phyloP scores from a whole-genome alignment of 352 stramenopile genomes.

The Phytophthora lateralis region DNA sequence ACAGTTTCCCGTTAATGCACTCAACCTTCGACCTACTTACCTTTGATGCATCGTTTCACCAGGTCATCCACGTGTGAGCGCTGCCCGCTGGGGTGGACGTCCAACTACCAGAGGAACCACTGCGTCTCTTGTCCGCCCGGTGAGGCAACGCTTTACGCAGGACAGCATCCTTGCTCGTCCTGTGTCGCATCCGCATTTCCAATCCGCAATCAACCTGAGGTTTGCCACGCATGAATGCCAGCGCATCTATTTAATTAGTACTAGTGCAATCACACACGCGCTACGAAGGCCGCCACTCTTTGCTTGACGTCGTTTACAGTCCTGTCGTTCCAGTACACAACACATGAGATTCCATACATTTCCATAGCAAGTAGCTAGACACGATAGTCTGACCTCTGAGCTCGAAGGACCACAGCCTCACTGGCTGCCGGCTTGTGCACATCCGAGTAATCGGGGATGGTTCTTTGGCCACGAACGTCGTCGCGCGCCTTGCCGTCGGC shows the following conservation, averaged over 20 bases:
- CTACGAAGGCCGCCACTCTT: slow-evolving; percentile 40
- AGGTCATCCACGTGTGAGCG: slow-evolving; percentile 49
- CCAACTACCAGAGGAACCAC: slow-evolving; percentile 58
- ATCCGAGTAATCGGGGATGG: slow-evolving; percentile 71
- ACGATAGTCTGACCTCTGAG: slow-evolving; percentile 45
- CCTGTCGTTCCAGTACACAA: slow-evolving; percentile 17
- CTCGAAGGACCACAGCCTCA: slow-evolving; percentile 52
- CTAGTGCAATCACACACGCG: slow-evolving; percentile 27
- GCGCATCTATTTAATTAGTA: slow-evolving; percentile 26
- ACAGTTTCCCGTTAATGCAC: background rate
- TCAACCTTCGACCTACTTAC: slow-evolving; percentile 12
- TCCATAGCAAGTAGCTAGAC: slow-evolving; percentile 2
- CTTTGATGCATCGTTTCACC: background rate
- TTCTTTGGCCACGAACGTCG: slow-evolving; percentile 69
- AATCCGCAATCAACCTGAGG: slow-evolving; percentile 17
- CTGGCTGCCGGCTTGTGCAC: slow-evolving; percentile 61
- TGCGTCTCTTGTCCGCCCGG: slow-evolving; percentile 52
- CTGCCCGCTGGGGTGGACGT: slow-evolving; percentile 52
- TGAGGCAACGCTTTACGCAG: slow-evolving; percentile 41
- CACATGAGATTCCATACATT: slow-evolving; percentile 7
- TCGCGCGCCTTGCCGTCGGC: slow-evolving; percentile 70
- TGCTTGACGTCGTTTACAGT: slow-evolving; percentile 34
- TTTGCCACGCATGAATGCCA: slow-evolving; percentile 28
- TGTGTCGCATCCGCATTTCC: slow-evolving; percentile 44
- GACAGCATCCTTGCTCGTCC: slow-evolving; percentile 58